A percentile compares a stretch with the other conserved stretches of the same genome.
Evolutionary conservation across 1,139 yeast genomes (phyloP).

Genomic region (Yamadazyma epiphylla): DNA sequence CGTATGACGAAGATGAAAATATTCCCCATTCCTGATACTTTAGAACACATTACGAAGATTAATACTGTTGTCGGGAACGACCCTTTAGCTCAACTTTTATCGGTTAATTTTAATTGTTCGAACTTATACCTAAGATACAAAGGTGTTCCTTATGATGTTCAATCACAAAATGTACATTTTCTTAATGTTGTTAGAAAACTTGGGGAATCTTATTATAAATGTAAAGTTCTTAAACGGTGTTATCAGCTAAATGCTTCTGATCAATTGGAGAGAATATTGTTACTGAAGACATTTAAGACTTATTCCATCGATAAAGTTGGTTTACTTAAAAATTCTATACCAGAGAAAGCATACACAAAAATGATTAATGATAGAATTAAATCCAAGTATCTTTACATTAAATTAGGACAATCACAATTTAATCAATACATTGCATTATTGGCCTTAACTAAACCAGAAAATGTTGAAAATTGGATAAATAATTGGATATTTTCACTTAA

Average conservation of each 20-base stretch:
- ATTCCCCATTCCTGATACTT: neutral
- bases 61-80: too few relatives aligned
- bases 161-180: neutral
- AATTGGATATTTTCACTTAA: too few relatives aligned
- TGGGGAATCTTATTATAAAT: slow-evolving; percentile 7
- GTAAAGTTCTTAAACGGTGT: too few relatives aligned
- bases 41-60: neutral
- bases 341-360: slow-evolving; percentile 2
- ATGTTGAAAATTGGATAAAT: slow-evolving; percentile 3
- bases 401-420: slow-evolving; percentile 9
- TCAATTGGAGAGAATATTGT: slow-evolving; percentile 1
- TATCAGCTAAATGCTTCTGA: slow-evolving; percentile 1
- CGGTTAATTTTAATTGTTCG: neutral
- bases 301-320: slow-evolving; percentile 4
- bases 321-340: neutral
- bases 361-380: slow-evolving; percentile 2
- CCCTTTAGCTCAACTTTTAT: too few relatives aligned
- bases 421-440: slow-evolving; percentile 9
- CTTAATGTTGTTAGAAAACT: slow-evolving; percentile 4
- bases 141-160: neutral
- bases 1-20: neutral
- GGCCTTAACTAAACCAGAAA: slow-evolving; percentile 1
- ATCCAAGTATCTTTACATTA: slow-evolving; percentile 6
- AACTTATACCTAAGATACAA: slow-evolving; percentile 2
- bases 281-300: slow-evolving; percentile 8